A percentile compares a stretch with the other conserved stretches of the same genome.
These are phyloP conservation scores for Solanum clarkiae DNA, from an alignment of 257 asterid species.

Conservation along the genomic window DNA sequence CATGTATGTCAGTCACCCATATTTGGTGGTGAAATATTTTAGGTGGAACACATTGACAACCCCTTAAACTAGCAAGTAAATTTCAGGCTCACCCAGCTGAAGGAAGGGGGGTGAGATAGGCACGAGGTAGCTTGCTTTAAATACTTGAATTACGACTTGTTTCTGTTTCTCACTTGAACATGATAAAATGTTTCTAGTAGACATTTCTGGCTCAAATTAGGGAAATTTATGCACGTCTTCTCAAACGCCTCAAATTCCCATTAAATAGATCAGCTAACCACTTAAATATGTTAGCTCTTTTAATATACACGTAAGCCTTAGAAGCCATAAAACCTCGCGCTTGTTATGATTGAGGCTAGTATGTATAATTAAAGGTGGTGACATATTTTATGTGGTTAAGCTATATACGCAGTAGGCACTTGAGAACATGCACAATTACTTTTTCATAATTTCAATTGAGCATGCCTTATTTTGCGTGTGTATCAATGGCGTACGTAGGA, in stretches of 20 bases:
- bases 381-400: background rate
- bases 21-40: background rate
- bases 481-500: too few species aligned
- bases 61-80: background rate
- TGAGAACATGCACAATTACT: background rate
- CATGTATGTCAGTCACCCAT: background rate
- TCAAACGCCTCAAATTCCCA: background rate
- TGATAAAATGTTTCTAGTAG: background rate
- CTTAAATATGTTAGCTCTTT: background rate
- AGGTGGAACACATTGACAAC: background rate
- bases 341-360: background rate
- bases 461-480: background rate
- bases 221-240: background rate
- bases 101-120: too few species aligned
- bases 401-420: background rate
- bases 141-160: background rate
- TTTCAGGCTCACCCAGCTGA: background rate
- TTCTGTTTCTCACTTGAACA: background rate
- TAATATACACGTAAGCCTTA: background rate
- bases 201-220: background rate
- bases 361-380: background rate
- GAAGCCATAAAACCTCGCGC: background rate
- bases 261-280: background rate
- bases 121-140: background rate
- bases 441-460: background rate